Conservation (phyloP, 2,329 filamentous ascomycete species). For the Paraconiothyrium sp. region DNA sequence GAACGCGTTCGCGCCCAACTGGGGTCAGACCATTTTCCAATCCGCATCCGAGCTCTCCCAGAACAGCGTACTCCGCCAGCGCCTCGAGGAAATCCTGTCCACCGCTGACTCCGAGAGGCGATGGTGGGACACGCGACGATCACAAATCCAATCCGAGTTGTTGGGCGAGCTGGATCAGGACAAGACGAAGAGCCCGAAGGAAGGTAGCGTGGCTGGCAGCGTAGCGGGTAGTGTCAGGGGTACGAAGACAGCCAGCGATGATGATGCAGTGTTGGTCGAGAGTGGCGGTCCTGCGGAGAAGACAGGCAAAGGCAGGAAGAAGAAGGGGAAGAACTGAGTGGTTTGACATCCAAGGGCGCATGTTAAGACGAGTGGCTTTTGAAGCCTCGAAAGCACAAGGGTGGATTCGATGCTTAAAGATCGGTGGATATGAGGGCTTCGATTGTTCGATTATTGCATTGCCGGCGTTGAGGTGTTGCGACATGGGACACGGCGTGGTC, state of each 20-base stretch:
- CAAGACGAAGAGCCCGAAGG: constrained; percentile 37
- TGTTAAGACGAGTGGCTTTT: neutral
- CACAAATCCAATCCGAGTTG: constrained; percentile 77
- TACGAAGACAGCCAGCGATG: constrained; percentile 62
- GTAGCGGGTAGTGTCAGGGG: constrained; percentile 46
- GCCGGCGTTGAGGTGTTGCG: constrained; percentile 32
- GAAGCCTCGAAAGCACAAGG: neutral
- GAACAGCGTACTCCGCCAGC: constrained; percentile 79
- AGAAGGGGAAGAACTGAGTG: constrained; percentile 70
- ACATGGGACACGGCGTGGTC: constrained; percentile 8
- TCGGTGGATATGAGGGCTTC: constrained; percentile 3
- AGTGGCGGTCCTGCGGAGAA: constrained; percentile 57
- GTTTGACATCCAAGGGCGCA: neutral
- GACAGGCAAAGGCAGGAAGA: constrained; percentile 65
- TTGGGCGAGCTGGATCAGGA: constrained; percentile 84
- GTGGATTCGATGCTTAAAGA: neutral
- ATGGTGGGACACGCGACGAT: constrained; percentile 90
- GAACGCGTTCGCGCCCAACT: constrained; percentile 86
- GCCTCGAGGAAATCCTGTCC: constrained; percentile 77
- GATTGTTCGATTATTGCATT: constrained; percentile 27
- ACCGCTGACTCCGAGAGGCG: constrained; percentile 78
- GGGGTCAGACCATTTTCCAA: constrained; percentile 97
- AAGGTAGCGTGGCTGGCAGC: constrained; percentile 22
- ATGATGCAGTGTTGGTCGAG: constrained; percentile 83
- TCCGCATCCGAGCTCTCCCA: constrained; percentile 95